These are phyloP conservation scores for Plasmodium berghei DNA, from an alignment of 169 alveolate species.

Conservation along the genomic window DNA sequence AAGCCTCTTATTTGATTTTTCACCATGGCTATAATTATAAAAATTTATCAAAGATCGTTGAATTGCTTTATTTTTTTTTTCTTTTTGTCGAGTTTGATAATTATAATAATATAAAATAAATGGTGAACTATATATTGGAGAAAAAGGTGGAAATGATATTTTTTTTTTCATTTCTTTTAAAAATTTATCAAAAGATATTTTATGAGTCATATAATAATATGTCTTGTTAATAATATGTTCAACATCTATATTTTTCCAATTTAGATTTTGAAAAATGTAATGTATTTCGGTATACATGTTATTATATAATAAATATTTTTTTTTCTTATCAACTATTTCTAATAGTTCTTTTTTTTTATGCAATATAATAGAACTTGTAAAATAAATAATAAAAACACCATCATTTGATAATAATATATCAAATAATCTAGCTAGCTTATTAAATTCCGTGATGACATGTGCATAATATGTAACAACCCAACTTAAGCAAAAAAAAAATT, in stretches of 20 bases:
- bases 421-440: conserved; percentile 49
- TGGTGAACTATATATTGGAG: conserved; percentile 73
- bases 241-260: conserved; percentile 70
- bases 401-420: conserved; percentile 64
- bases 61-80: conserved; percentile 16
- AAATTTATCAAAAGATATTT: conserved; percentile 47
- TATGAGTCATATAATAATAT: conserved; percentile 68
- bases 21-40: conserved; percentile 11
- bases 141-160: conserved; percentile 70
- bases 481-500: conserved; percentile 68
- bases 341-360: conserved; percentile 43
- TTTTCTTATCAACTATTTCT: conserved; percentile 37
- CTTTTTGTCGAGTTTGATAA: conserved; percentile 38
- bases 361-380: conserved; percentile 63
- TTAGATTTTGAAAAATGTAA: conserved; percentile 65
- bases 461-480: conserved; percentile 75
- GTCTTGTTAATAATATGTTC: conserved; percentile 66
- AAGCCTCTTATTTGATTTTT: not conserved
- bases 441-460: conserved; percentile 64
- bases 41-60: conserved; percentile 33
- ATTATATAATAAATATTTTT: conserved; percentile 20
- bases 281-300: conserved; percentile 70
- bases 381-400: conserved; percentile 69
- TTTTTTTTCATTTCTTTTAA: conserved; percentile 49
- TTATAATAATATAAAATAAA: conserved; percentile 58